These are phyloP conservation scores for Scheffersomyces illinoinensis DNA, from an alignment of 1,139 yeast species.

Conservation along the genomic window DNA sequence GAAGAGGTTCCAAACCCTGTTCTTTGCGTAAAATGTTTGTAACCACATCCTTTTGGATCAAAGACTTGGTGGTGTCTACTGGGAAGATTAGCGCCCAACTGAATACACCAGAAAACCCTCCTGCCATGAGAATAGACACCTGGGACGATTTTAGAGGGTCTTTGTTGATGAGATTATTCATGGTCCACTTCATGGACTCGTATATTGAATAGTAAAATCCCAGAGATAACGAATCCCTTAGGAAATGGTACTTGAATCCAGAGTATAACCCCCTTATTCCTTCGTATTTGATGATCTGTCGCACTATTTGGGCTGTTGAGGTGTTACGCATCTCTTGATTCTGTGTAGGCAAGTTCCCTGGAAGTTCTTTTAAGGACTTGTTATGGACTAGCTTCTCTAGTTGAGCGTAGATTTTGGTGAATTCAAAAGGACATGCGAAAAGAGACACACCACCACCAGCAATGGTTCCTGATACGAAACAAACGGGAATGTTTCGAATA, in stretches of 20 bases:
- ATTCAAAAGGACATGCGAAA: slow-evolving; percentile 84
- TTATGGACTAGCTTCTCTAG: slow-evolving; percentile 51
- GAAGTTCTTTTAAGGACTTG: slow-evolving; percentile 16
- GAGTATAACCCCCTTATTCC: slow-evolving; percentile 70
- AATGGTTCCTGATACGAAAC: slow-evolving; percentile 62
- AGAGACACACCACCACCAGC: slow-evolving; percentile 68
- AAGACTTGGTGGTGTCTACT: slow-evolving; percentile 74
- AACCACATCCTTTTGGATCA: slow-evolving; percentile 73
- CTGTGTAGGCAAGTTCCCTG: slow-evolving; percentile 7
- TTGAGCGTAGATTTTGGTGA: slow-evolving; percentile 80
- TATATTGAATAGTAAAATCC: slow-evolving; percentile 76
- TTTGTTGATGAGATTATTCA: slow-evolving; percentile 33
- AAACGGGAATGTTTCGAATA: slow-evolving; percentile 60
- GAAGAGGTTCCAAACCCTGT: slow-evolving; percentile 42
- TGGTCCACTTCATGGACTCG: slow-evolving; percentile 63
- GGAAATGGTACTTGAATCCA: slow-evolving; percentile 66
- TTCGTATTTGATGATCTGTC: slow-evolving; percentile 54
- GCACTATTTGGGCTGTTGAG: slow-evolving; percentile 40
- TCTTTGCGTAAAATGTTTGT: slow-evolving; percentile 58
- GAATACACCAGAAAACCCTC: slow-evolving; percentile 76
- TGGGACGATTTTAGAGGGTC: slow-evolving; percentile 32
- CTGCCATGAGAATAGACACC: slow-evolving; percentile 53
- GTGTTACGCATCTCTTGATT: slow-evolving; percentile 11
- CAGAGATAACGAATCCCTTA: slow-evolving; percentile 70
- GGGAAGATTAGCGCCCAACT: slow-evolving; percentile 80